A percentile compares a stretch with the other conserved stretches of the same genome.
phyloP scores from a whole-genome alignment of 768 basidiomycete species.

The Xerocomellus chrysenteron region DNA sequence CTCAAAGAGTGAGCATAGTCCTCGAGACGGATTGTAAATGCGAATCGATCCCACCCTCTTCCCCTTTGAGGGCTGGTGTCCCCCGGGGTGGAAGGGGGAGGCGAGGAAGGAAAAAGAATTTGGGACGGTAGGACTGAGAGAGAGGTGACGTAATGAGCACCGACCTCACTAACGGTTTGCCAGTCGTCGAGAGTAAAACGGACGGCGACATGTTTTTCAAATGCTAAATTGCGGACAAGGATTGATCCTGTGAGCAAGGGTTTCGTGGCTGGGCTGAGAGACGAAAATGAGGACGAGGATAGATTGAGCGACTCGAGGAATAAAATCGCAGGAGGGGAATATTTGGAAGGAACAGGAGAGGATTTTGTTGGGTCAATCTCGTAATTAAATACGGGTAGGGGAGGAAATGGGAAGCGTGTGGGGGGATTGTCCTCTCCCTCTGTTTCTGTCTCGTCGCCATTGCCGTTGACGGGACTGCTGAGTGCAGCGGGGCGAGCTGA shows the following conservation, averaged over 20 bases:
- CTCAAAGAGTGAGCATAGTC: constrained; percentile 58
- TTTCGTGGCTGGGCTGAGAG: constrained; percentile 6
- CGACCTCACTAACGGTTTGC: constrained; percentile 89
- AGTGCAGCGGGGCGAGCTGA: constrained; percentile 70
- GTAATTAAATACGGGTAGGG: constrained; percentile 15
- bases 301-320: constrained; percentile 40
- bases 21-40: constrained; percentile 65
- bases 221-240: constrained; percentile 82
- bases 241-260: constrained; percentile 66
- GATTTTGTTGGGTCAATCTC: constrained; percentile 24
- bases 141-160: constrained; percentile 47
- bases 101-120: constrained; percentile 21
- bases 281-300: constrained; percentile 8
- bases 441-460: constrained; percentile 46
- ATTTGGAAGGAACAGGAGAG: constrained; percentile 8
- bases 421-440: constrained; percentile 30
- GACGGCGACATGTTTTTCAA: constrained; percentile 81
- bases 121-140: constrained; percentile 37
- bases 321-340: constrained; percentile 27
- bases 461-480: constrained; percentile 13
- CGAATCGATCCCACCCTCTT: constrained; percentile 54
- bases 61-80: not conserved
- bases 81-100: not conserved
- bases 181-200: constrained; percentile 93
- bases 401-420: constrained; percentile 26